Conservation (phyloP, 2,329 filamentous ascomycete species). For the Trichoderma lentiforme region DNA sequence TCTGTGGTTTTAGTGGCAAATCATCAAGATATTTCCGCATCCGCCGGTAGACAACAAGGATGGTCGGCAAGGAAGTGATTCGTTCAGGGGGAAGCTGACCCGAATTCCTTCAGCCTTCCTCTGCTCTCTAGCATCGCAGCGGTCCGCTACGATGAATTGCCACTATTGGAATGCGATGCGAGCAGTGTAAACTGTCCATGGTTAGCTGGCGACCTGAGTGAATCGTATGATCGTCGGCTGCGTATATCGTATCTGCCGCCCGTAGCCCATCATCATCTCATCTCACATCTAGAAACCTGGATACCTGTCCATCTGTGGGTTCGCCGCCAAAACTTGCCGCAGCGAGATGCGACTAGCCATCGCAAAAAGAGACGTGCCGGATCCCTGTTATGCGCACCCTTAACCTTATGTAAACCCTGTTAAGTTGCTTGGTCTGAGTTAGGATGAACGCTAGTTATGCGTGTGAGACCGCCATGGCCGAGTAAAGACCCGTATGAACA, state of each 20-base stretch:
- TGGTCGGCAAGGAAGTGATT: not conserved
- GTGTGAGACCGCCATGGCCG: not conserved
- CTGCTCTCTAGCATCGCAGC: not conserved
- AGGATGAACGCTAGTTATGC: not conserved
- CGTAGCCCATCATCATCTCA: not conserved
- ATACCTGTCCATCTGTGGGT: not conserved
- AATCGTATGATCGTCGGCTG: not conserved
- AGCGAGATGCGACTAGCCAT: not conserved
- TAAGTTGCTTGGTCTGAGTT: not conserved
- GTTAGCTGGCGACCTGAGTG: no score
- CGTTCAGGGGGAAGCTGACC: not conserved
- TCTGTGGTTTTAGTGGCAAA: not conserved
- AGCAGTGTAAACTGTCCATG: not conserved
- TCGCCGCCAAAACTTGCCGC: not conserved
- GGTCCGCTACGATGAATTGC: not conserved
- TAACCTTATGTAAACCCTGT: constrained; percentile 5
- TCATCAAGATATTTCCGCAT: not conserved
- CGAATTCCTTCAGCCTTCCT: not conserved
- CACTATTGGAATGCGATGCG: not conserved
- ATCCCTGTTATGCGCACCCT: not conserved
- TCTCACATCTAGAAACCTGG: not conserved
- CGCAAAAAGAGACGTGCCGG: not conserved
- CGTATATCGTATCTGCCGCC: not conserved
- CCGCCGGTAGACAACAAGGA: not conserved
- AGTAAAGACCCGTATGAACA: not conserved